Evolutionary conservation across 176 grass and related monocot genomes (phyloP).

Genomic region (Eragrostis nindensis): DNA sequence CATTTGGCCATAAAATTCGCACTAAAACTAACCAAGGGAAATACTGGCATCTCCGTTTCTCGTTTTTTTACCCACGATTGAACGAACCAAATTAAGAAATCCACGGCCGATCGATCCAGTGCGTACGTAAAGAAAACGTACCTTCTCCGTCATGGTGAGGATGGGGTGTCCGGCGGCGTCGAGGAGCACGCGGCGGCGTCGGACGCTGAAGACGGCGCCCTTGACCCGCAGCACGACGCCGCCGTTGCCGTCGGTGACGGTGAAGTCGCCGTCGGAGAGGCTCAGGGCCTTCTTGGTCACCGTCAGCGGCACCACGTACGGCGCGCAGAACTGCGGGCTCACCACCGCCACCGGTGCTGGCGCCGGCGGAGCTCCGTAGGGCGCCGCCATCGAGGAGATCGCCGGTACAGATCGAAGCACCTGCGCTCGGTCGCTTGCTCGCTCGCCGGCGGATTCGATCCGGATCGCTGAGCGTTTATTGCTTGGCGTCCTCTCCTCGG

Average conservation of each 20-base stretch:
- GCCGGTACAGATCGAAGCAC: not conserved
- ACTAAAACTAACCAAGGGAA: not conserved
- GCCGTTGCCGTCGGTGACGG: slow-evolving; percentile 71
- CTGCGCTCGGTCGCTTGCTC: not conserved
- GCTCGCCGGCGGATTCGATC: no score
- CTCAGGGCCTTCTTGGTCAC: slow-evolving; percentile 67
- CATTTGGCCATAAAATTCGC: no score
- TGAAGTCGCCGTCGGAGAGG: slow-evolving; percentile 69
- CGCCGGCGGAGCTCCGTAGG: not conserved
- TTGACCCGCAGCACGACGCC: slow-evolving; percentile 59
- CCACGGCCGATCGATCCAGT: not conserved
- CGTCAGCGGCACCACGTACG: slow-evolving; percentile 64
- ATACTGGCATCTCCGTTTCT: no score
- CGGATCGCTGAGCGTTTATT: no score
- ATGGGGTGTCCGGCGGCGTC: slow-evolving; percentile 58
- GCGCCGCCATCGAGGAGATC: not conserved
- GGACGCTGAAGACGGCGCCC: slow-evolving; percentile 59
- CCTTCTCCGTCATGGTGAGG: slow-evolving; percentile 73
- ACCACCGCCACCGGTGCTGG: slow-evolving; percentile 50
- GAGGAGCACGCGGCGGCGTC: slow-evolving; percentile 53
- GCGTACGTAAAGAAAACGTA: no score
- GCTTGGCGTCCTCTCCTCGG: no score
- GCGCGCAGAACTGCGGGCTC: slow-evolving; percentile 59
- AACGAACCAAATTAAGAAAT: not conserved
- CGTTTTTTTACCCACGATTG: no score